Conservation (phyloP, 1,139 yeast species). For the Candida neerlandica region DNA sequence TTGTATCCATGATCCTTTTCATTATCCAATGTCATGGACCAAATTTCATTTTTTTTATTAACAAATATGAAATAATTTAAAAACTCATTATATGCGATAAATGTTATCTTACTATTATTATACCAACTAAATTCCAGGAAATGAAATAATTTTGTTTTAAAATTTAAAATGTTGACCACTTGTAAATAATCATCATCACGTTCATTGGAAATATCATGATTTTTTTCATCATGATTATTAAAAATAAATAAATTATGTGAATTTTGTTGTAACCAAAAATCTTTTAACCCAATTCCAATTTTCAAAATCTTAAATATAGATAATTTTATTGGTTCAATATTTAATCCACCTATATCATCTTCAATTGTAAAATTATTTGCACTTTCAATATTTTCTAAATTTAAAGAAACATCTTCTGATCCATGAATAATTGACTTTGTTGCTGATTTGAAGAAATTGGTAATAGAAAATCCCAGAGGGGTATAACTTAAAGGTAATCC, state of each 20-base stretch:
- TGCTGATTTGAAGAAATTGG: constrained; percentile 37
- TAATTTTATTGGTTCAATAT: constrained; percentile 32
- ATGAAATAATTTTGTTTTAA: constrained; percentile 32
- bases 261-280: constrained; percentile 43
- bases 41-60: constrained; percentile 31
- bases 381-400: constrained; percentile 44
- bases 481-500: constrained; percentile 36
- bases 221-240: constrained; percentile 25
- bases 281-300: constrained; percentile 34
- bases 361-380: constrained; percentile 32
- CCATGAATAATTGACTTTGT: constrained; percentile 37
- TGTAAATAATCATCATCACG: constrained; percentile 27
- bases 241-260: constrained; percentile 41
- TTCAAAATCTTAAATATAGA: constrained; percentile 38
- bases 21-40: constrained; percentile 28
- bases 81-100: constrained; percentile 28
- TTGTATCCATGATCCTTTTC: constrained; percentile 19
- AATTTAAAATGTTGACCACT: constrained; percentile 35
- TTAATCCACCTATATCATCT: constrained; percentile 32
- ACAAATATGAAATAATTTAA: constrained; percentile 34
- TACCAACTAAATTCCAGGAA: constrained; percentile 38
- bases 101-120: constrained; percentile 21
- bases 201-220: constrained; percentile 7
- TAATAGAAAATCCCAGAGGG: constrained; percentile 29
- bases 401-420: constrained; percentile 21